Evolutionary conservation across 108 stramenopile species (phyloP).

Genomic region (Halocafeteria seosinensis): DNA sequence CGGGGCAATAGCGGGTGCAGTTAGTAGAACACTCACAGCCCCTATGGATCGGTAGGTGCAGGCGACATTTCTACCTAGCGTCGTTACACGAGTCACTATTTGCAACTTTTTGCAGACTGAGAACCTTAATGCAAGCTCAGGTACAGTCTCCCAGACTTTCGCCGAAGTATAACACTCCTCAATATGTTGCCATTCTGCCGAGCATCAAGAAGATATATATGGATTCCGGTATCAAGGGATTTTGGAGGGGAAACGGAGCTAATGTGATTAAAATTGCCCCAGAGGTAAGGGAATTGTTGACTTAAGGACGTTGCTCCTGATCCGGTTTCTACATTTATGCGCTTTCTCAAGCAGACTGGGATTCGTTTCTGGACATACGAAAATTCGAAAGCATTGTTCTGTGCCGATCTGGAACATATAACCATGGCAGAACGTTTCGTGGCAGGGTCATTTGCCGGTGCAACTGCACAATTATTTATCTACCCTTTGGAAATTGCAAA

Average conservation of each 20-base stretch:
- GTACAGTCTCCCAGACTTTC: no score
- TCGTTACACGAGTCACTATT: no score
- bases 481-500: conserved; percentile 35
- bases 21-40: background rate
- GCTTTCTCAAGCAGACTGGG: no score
- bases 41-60: background rate
- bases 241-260: conserved; percentile 34
- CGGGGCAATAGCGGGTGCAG: background rate
- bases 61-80: no score
- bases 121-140: no score
- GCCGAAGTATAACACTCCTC: no score
- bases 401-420: background rate
- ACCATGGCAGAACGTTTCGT: conserved; percentile 5
- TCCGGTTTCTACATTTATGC: background rate
- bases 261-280: conserved; percentile 37
- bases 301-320: conserved; percentile 7
- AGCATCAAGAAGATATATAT: no score
- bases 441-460: conserved; percentile 17
- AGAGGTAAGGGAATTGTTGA: no score
- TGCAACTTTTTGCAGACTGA: no score
- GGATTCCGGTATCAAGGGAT: conserved; percentile 16
- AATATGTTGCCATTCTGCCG: no score
- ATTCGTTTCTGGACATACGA: background rate
- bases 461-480: conserved; percentile 10
- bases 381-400: background rate